Base-by-base conservation (phyloP, 495 filamentous ascomycete genomes). In the Penicillium lividum region DNA sequence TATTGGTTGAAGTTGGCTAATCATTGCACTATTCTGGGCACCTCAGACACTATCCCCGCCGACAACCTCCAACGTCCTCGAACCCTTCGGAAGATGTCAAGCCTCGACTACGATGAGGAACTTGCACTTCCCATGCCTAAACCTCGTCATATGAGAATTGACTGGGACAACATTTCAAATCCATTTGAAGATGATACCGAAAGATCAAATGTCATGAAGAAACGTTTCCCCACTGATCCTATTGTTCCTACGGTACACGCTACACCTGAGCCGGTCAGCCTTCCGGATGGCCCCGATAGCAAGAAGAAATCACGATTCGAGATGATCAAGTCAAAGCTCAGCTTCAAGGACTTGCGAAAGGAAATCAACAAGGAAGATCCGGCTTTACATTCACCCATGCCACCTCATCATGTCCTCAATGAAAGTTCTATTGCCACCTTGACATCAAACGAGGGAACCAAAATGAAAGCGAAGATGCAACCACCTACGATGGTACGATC, bases 51-150 rank as follows among this genome's bases (percentile, higher is more conserved):
- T 15, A 38, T 7, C 34, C 42, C 47, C 5, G 2, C 3, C 13
- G 54, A 61, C 9, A 45, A 10, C 1, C 5, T 42, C 7, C 53
- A 28, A 0, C 54, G 47, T 27, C 63, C 68, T 9, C 28, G 13
- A 3, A 53, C 58, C 4, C 25, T 49, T 34, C 54, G 65, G 34
- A 65, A 62, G 36, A 38, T 28, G 15, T 68, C 65, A 1, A 63
- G 52, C 11, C 64, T 73, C 4, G 62, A 76, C 51, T 72, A 68
- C 44, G 62, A 76, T 36, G 38, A 53, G 13, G 63, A 64, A 15
- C 57, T 76, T 7, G 71, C 71, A 27, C 27, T 74, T 5, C 68
- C 70, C 1, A 73, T 72, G 70, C 68, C 70, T 0, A 73, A 73
- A 40, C 66, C 67, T 3, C 62, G 49, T 27, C 63, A 54, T 38